These are phyloP conservation scores for Ceratocystis eucalypticola DNA, from an alignment of 2,329 filamentous ascomycete species.

Conservation along the genomic window DNA sequence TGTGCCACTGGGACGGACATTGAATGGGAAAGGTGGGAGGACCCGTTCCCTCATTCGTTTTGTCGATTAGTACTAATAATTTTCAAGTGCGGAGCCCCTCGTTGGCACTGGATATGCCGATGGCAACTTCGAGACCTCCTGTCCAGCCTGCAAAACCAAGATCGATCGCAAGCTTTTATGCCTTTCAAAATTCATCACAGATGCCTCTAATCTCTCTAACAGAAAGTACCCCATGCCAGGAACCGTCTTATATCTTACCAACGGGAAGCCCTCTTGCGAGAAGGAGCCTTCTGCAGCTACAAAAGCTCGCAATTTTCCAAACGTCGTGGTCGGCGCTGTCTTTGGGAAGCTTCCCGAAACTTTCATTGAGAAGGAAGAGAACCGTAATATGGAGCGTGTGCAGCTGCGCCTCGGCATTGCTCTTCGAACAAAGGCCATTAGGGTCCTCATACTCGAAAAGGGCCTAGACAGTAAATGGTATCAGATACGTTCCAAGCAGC, in stretches of 20 bases:
- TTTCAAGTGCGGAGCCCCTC: constrained; percentile 20
- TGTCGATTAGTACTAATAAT: background rate
- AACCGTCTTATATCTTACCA: constrained; percentile 44
- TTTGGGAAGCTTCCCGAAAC: background rate
- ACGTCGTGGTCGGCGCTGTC: constrained; percentile 36
- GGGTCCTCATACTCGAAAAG: background rate
- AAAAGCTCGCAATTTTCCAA: constrained; percentile 39
- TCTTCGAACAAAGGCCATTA: background rate
- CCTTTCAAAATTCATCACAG: constrained; percentile 47
- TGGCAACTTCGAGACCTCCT: constrained; percentile 37
- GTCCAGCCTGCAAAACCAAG: constrained; percentile 35
- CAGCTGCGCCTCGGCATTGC: background rate
- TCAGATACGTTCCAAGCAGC: constrained; percentile 2
- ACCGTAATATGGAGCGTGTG: constrained; percentile 6
- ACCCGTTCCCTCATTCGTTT: too few relatives aligned
- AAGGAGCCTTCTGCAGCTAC: background rate
- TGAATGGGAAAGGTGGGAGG: background rate
- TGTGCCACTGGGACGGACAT: constrained; percentile 27
- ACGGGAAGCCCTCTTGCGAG: constrained; percentile 33
- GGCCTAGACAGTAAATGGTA: background rate
- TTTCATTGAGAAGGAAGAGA: background rate
- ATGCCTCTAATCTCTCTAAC: constrained; percentile 37
- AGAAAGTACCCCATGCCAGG: constrained; percentile 48
- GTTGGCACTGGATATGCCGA: constrained; percentile 49
- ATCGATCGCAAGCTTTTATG: constrained; percentile 47